These are phyloP conservation scores for Cardamine chenopodiifolia DNA, from an alignment of 345 rosid species.

Conservation along the genomic window DNA sequence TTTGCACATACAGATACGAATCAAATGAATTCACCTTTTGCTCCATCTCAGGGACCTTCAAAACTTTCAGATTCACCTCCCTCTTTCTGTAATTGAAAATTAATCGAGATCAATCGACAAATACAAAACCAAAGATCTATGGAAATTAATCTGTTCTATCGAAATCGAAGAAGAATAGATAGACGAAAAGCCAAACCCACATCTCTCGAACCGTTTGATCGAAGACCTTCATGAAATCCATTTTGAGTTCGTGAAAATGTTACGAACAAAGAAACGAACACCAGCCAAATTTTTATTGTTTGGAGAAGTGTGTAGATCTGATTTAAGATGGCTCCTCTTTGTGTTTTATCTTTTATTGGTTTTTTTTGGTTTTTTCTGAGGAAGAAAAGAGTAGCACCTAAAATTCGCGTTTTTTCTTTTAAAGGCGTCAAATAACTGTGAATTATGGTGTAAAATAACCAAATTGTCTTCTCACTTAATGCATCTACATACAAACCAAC, in stretches of 20 bases:
- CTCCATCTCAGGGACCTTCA: slow-evolving; percentile 97
- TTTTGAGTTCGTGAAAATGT: slow-evolving; percentile 48
- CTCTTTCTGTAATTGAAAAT: slow-evolving; percentile 62
- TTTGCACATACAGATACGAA: not conserved
- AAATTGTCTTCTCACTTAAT: too few relatives aligned
- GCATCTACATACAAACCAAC: too few relatives aligned
- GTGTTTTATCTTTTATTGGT: not conserved
- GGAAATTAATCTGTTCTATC: slow-evolving; percentile 5
- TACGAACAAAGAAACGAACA: slow-evolving; percentile 20
- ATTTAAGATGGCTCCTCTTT: slow-evolving; percentile 30
- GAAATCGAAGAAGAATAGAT: slow-evolving; percentile 18
- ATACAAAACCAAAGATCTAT: slow-evolving; percentile 4
- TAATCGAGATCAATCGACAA: slow-evolving; percentile 1
- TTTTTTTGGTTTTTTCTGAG: too few relatives aligned
- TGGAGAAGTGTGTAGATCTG: slow-evolving; percentile 42
- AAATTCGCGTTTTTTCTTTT: too few relatives aligned
- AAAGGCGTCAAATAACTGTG: too few relatives aligned
- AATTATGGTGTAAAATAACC: too few relatives aligned
- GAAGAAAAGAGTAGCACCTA: too few relatives aligned
- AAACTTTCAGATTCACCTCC: slow-evolving; percentile 96
- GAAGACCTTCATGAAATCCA: slow-evolving; percentile 99
- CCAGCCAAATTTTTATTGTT: slow-evolving; percentile 18
- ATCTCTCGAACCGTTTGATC: slow-evolving; percentile 99
- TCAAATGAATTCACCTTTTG: slow-evolving; percentile 70
- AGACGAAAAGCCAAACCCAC: slow-evolving; percentile 46